These are phyloP conservation scores for Neophaeococcomyces mojaviensis DNA, from an alignment of 2,329 filamentous ascomycete genomes.

Conservation along the genomic window DNA sequence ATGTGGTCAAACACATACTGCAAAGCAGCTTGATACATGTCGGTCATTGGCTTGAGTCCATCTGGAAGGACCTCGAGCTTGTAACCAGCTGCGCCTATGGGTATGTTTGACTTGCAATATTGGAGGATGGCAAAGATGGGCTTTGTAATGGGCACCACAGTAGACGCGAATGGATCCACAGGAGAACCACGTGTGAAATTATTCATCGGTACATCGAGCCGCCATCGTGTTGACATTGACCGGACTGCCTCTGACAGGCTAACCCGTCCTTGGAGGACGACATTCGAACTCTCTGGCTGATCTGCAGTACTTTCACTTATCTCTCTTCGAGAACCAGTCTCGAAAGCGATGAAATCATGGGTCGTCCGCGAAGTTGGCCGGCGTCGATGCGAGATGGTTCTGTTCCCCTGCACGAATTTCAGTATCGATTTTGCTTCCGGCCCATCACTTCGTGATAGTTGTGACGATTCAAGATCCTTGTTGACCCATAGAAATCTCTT, in stretches of 20 bases:
- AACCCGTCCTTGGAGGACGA: background rate
- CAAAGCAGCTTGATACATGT: slow-evolving; percentile 8
- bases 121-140: slow-evolving; percentile 9
- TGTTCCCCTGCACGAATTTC: slow-evolving; percentile 11
- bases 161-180: slow-evolving; percentile 12
- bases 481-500: slow-evolving; percentile 14
- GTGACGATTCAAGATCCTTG: slow-evolving; percentile 6
- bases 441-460: slow-evolving; percentile 9
- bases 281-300: background rate
- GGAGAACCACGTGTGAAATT: slow-evolving; percentile 11
- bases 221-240: slow-evolving; percentile 5
- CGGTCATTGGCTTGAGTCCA: slow-evolving; percentile 9
- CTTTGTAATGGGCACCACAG: slow-evolving; percentile 9
- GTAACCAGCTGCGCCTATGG: slow-evolving; percentile 10
- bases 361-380: background rate
- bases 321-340: slow-evolving; percentile 2
- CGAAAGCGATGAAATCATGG: slow-evolving; percentile 2
- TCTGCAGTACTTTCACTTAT: background rate
- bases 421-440: slow-evolving; percentile 11
- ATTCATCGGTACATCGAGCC: background rate
- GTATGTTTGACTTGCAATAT: slow-evolving; percentile 7
- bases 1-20: background rate
- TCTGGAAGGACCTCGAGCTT: slow-evolving; percentile 12
- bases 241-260: background rate
- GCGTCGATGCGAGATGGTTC: background rate